phyloP scores from a whole-genome alignment of 106 monocot species.

The Dendrobium catenatum region DNA sequence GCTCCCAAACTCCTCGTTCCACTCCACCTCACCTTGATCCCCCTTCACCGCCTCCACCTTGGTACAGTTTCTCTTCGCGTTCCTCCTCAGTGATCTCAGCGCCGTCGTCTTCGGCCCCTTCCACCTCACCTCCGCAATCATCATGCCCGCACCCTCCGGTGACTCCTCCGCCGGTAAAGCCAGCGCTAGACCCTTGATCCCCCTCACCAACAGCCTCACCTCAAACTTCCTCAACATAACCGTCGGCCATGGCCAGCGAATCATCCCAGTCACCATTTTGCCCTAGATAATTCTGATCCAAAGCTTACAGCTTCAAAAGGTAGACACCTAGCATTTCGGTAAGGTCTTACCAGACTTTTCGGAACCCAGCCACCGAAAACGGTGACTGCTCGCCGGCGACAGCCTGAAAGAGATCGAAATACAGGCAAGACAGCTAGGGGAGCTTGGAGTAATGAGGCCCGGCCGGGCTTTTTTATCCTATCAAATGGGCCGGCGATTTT shows the following conservation, averaged over 20 bases:
- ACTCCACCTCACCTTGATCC: conserved; percentile 13
- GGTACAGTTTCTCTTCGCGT: conserved; percentile 47
- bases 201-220: background rate
- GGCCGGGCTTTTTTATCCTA: background rate
- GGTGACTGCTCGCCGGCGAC: background rate
- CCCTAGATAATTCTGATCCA: background rate
- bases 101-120: conserved; percentile 38
- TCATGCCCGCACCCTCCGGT: background rate
- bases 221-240: conserved; percentile 5
- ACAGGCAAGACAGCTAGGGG: background rate
- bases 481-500: background rate
- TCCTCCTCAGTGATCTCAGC: conserved; percentile 30
- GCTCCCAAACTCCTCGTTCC: conserved; percentile 64
- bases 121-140: conserved; percentile 43
- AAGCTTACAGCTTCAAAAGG: background rate
- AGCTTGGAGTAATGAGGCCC: background rate
- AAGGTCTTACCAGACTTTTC: background rate
- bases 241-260: conserved; percentile 15
- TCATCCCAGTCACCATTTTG: conserved; percentile 11
- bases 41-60: conserved; percentile 28
- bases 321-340: background rate
- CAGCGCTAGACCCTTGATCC: conserved; percentile 2
- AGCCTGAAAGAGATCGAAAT: background rate
- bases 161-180: background rate
- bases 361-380: background rate